Evolutionary conservation across 2,329 filamentous ascomycete species (phyloP).

Genomic region (Pseudocercospora macadamiae): DNA sequence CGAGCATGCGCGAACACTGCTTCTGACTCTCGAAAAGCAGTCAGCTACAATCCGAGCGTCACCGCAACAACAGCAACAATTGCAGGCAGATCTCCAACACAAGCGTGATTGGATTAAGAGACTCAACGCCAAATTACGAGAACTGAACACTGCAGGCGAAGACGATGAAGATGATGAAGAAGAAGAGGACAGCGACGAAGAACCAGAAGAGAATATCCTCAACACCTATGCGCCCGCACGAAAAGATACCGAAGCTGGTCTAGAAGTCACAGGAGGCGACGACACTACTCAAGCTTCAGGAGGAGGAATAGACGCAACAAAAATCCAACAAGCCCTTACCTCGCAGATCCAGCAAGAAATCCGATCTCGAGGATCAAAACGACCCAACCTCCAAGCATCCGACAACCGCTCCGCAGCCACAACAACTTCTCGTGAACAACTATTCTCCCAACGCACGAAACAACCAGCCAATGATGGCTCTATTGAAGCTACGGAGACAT

Average conservation of each 20-base stretch:
- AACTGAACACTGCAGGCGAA: constrained; percentile 64
- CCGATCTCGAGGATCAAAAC: constrained; percentile 29
- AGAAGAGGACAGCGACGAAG: constrained; percentile 42
- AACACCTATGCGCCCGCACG: constrained; percentile 48
- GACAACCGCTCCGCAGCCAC: constrained; percentile 36
- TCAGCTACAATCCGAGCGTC: constrained; percentile 60
- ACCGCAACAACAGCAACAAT: constrained; percentile 60
- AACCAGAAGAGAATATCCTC: constrained; percentile 46
- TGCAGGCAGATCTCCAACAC: constrained; percentile 64
- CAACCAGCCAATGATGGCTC: constrained; percentile 14
- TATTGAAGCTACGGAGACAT: constrained; percentile 58
- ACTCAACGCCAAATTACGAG: constrained; percentile 67
- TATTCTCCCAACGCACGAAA: constrained; percentile 40
- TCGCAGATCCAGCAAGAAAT: constrained; percentile 27
- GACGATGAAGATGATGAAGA: constrained; percentile 47
- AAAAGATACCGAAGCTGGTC: constrained; percentile 32
- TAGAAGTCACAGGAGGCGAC: constrained; percentile 26
- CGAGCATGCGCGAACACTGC: constrained; percentile 68
- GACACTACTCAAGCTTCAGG: neutral
- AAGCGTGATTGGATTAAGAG: constrained; percentile 70
- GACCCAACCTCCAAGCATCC: constrained; percentile 18
- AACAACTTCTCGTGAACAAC: constrained; percentile 40
- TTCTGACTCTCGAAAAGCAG: constrained; percentile 73
- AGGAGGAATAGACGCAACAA: neutral
- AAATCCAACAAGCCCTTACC: constrained; percentile 18